Percentiles rank a stretch among this genome's conserved stretches.
These are phyloP conservation scores for Hymenochaete sp. DNA, from an alignment of 1,284 basidiomycete genomes.

Conservation along the genomic window DNA sequence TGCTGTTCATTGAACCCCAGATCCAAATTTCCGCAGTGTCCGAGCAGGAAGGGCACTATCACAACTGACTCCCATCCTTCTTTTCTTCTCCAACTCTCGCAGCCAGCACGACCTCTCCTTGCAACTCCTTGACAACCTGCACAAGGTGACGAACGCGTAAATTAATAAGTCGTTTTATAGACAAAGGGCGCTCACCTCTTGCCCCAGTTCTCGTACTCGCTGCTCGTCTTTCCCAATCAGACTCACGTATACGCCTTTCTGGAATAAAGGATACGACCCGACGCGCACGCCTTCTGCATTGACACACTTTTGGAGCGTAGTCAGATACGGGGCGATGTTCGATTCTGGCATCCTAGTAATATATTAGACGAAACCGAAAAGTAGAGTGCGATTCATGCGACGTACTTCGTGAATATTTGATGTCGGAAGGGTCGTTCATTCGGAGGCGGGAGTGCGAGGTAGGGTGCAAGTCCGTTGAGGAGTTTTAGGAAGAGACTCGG, in stretches of 20 bases:
- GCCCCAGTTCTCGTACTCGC: conserved; percentile 45
- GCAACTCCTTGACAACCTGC: conserved; percentile 12
- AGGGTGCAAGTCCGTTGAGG: conserved; percentile 61
- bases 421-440: conserved; percentile 63
- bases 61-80: too few relatives aligned
- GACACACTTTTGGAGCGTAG: conserved; percentile 66
- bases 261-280: conserved; percentile 70
- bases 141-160: not conserved
- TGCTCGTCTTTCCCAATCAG: conserved; percentile 69
- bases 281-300: conserved; percentile 73
- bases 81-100: conserved; percentile 11
- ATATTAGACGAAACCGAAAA: conserved; percentile 3
- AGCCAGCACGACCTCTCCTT: conserved; percentile 14
- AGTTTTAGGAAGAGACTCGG: conserved; percentile 79
- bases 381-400: conserved; percentile 11
- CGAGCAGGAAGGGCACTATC: too few relatives aligned
- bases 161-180: not conserved
- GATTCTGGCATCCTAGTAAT: conserved; percentile 70
- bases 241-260: conserved; percentile 47
- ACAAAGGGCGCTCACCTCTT: conserved; percentile 42
- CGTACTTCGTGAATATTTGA: conserved; percentile 71
- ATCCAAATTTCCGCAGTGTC: too few relatives aligned
- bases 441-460: conserved; percentile 67
- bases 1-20: too few relatives aligned
- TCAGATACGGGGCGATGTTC: conserved; percentile 83